A percentile compares a stretch with the other conserved stretches of the same genome.
Evolutionary conservation across 2,329 filamentous ascomycete species (phyloP).

Genomic region (Huntiella savannae): DNA sequence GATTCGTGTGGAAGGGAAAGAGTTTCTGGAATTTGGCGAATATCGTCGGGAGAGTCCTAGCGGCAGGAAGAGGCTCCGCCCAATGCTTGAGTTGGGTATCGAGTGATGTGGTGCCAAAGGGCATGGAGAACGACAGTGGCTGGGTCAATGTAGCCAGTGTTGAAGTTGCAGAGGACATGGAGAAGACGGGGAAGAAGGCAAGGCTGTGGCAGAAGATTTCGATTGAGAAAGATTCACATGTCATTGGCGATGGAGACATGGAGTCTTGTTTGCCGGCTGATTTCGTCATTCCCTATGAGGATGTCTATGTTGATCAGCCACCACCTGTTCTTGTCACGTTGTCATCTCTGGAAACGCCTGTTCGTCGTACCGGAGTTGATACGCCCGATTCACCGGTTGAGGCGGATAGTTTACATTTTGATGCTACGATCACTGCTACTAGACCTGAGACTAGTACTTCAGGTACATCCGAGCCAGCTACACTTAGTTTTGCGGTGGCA

Average conservation of each 20-base stretch:
- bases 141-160: conserved; percentile 41
- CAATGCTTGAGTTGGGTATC: conserved; percentile 54
- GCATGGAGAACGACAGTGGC: conserved; percentile 25
- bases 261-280: conserved; percentile 38
- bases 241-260: conserved; percentile 38
- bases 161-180: conserved; percentile 31
- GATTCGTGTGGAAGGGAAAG: conserved; percentile 42
- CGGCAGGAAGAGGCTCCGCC: conserved; percentile 39
- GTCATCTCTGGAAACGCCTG: conserved; percentile 23
- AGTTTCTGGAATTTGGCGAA: conserved; percentile 53
- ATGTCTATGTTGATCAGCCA: conserved; percentile 28
- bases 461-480: conserved; percentile 18
- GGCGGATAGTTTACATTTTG: conserved; percentile 5
- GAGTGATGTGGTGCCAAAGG: conserved; percentile 35
- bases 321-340: conserved; percentile 31
- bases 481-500: conserved; percentile 19
- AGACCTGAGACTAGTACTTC: conserved; percentile 17
- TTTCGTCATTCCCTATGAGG: conserved; percentile 42
- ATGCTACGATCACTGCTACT: conserved; percentile 14
- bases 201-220: conserved; percentile 41
- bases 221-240: conserved; percentile 40
- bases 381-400: background rate
- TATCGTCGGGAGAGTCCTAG: conserved; percentile 44
- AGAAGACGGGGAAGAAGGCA: conserved; percentile 32
- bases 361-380: background rate